Evolutionary conservation across 768 basidiomycete genomes (phyloP).

Genomic region (Naganishia friedmannii): DNA sequence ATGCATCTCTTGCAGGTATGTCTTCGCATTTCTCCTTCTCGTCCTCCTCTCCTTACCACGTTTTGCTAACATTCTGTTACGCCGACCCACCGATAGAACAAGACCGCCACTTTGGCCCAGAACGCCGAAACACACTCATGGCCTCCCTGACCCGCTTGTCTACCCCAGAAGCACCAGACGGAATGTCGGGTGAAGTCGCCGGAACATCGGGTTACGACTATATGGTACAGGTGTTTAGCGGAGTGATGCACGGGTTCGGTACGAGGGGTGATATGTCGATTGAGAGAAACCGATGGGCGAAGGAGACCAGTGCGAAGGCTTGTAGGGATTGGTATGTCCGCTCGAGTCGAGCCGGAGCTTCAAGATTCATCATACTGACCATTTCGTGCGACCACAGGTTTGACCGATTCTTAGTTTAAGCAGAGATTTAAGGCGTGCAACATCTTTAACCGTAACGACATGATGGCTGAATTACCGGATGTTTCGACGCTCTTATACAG

Average conservation of each 20-base stretch:
- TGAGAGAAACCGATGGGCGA: slow-evolving; percentile 30
- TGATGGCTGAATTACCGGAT: too few relatives aligned
- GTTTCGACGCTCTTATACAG: too few relatives aligned
- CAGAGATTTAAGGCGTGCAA: not conserved
- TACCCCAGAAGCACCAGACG: slow-evolving; percentile 31
- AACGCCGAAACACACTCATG: slow-evolving; percentile 25
- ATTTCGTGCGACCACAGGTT: not conserved
- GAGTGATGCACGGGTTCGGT: slow-evolving; percentile 33
- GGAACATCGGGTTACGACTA: slow-evolving; percentile 34
- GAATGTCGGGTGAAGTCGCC: slow-evolving; percentile 24
- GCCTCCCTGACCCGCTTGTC: slow-evolving; percentile 27
- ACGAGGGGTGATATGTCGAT: slow-evolving; percentile 30
- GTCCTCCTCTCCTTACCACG: too few relatives aligned
- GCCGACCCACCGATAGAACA: slow-evolving; percentile 29
- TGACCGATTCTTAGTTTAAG: slow-evolving; percentile 5
- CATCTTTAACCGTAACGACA: too few relatives aligned
- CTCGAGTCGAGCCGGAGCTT: not conserved
- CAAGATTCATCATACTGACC: not conserved
- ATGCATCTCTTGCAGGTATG: slow-evolving; percentile 35
- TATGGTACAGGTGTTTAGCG: slow-evolving; percentile 30
- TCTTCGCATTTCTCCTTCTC: too few relatives aligned
- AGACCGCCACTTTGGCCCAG: slow-evolving; percentile 34
- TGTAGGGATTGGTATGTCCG: slow-evolving; percentile 10
- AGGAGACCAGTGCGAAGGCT: slow-evolving; percentile 25
- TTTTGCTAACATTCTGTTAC: not conserved